phyloP scores from a whole-genome alignment of 2,329 filamentous ascomycete genomes.

The Cadophora malorum region DNA sequence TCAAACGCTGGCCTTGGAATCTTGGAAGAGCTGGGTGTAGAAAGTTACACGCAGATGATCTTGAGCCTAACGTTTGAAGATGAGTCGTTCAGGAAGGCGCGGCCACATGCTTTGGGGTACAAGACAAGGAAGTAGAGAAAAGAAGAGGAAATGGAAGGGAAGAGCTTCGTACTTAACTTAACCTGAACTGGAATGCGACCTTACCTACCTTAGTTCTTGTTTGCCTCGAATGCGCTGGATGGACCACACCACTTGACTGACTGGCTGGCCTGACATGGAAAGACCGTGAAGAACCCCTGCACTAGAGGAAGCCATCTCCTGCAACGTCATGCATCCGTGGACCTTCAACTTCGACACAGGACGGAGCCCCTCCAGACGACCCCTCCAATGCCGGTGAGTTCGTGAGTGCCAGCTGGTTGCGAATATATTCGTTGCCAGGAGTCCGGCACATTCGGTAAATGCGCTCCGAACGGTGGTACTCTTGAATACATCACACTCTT shows the following conservation, averaged over 20 bases:
- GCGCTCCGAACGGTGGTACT: neutral
- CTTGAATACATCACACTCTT: neutral
- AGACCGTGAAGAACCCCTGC: constrained; percentile 3
- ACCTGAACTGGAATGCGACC: constrained; percentile 13
- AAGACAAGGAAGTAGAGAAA: neutral
- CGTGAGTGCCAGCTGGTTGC: neutral
- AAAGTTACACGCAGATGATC: constrained; percentile 15
- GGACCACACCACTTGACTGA: constrained; percentile 12
- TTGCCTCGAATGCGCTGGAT: constrained; percentile 14
- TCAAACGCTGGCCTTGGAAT: constrained; percentile 6
- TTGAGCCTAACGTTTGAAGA: constrained; percentile 14
- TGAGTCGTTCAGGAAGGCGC: constrained; percentile 11
- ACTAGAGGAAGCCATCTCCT: constrained; percentile 7
- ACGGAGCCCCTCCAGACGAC: neutral
- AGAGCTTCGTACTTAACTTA: constrained; percentile 23
- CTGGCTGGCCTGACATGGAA: constrained; percentile 4
- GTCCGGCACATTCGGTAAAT: neutral
- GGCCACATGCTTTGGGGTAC: neutral
- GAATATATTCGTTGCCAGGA: neutral
- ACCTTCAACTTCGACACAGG: constrained; percentile 1
- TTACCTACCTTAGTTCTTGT: neutral
- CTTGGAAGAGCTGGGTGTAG: neutral
- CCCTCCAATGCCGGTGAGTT: constrained; percentile 10
- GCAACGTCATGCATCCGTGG: constrained; percentile 28
- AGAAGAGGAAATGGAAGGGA: neutral